Conservation (phyloP, 495 filamentous ascomycete genomes). For the Emericellopsis terricola region DNA sequence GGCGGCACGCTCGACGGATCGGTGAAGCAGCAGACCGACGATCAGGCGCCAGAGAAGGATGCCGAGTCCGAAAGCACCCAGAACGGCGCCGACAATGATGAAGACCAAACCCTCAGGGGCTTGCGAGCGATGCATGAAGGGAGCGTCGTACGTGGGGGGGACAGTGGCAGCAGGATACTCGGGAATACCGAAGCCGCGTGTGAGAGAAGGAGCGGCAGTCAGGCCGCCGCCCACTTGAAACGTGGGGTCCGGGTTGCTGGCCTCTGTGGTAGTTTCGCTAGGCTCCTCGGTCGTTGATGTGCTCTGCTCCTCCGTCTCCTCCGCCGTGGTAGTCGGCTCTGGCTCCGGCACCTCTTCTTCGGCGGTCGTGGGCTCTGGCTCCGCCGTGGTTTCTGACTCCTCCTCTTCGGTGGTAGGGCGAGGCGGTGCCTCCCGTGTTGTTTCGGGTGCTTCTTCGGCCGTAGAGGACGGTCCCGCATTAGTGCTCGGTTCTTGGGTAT, state of each 20-base stretch:
- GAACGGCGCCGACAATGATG: conserved; percentile 76
- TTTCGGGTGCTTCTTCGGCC: no score
- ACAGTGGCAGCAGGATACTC: conserved; percentile 47
- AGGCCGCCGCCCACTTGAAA: conserved; percentile 6
- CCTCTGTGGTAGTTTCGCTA: background rate
- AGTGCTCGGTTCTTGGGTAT: no score
- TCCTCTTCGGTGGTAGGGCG: no score
- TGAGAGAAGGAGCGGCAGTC: conserved; percentile 30
- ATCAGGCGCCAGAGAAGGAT: conserved; percentile 78
- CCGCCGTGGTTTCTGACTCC: background rate
- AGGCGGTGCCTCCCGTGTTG: no score
- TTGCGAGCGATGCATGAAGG: conserved; percentile 87
- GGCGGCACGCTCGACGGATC: conserved; percentile 68
- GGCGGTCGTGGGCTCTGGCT: background rate
- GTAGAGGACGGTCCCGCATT: no score
- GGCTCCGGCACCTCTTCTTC: background rate
- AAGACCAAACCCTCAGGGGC: conserved; percentile 91
- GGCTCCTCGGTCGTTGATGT: background rate
- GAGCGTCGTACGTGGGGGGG: conserved; percentile 68
- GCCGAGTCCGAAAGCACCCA: conserved; percentile 63
- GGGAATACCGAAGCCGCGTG: conserved; percentile 17
- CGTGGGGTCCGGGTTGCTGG: background rate
- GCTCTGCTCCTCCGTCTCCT: background rate
- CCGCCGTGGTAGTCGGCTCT: background rate
- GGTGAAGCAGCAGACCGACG: conserved; percentile 83